Percentiles rank a stretch among this genome's conserved stretches.
phyloP scores from a whole-genome alignment of 495 filamentous ascomycete genomes.

The Parachaetomium inaequale region DNA sequence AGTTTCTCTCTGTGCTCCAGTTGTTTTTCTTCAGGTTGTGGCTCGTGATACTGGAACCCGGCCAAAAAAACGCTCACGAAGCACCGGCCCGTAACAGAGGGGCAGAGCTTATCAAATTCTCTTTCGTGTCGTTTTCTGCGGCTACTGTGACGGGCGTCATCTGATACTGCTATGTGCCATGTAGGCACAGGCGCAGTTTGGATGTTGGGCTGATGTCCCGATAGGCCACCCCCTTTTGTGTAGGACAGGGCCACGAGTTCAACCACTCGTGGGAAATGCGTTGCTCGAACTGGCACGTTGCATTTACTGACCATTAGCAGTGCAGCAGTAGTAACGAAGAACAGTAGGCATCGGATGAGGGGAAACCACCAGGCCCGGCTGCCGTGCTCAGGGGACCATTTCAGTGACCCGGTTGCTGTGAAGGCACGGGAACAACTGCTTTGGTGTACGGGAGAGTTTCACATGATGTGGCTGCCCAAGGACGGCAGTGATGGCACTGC shows the following conservation, averaged over 20 bases:
- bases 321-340: neutral
- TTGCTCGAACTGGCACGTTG: neutral
- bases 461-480: too few species aligned
- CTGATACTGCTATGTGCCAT: neutral
- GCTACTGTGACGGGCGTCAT: neutral
- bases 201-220: neutral
- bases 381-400: neutral
- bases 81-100: neutral
- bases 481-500: too few species aligned
- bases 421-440: neutral
- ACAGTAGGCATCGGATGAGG: neutral
- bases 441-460: neutral
- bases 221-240: neutral
- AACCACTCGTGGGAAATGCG: neutral
- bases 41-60: neutral
- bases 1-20: too few species aligned
- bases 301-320: neutral
- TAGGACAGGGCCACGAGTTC: neutral
- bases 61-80: neutral
- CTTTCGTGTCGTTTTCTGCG: neutral
- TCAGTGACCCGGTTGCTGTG: neutral
- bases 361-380: neutral
- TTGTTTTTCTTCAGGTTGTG: neutral
- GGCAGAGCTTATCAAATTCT: too few species aligned
- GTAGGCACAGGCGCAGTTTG: too few species aligned